phyloP scores from a whole-genome alignment of 75 land plant genomes.

The Isoetes taiwanensis region DNA sequence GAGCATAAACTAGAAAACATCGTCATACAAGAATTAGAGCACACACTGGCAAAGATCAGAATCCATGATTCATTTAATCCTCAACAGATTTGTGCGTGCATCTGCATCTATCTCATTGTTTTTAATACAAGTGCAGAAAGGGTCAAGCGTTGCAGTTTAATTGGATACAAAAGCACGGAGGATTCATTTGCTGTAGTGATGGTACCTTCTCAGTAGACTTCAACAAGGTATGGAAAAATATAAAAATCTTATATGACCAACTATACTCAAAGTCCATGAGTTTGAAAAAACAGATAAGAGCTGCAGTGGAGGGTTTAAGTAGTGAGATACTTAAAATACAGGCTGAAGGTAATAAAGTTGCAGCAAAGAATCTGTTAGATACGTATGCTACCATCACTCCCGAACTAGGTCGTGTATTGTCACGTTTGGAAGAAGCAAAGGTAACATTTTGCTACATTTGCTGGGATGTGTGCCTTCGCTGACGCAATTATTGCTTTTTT shows the following conservation, averaged over 20 bases:
- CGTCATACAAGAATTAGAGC: too few relatives aligned
- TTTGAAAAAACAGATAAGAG: slow-evolving; percentile 37
- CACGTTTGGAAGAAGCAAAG: slow-evolving; percentile 35
- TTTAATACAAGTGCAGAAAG: slow-evolving; percentile 41
- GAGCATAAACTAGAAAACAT: too few relatives aligned
- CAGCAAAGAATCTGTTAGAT: slow-evolving; percentile 40
- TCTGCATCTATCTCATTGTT: too few relatives aligned
- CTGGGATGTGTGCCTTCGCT: too few relatives aligned
- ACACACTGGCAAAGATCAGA: too few relatives aligned
- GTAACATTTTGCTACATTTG: too few relatives aligned
- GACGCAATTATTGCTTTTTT: too few relatives aligned
- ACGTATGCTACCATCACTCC: slow-evolving; percentile 41
- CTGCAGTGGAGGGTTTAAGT: slow-evolving; percentile 56
- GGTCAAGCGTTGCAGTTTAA: slow-evolving; percentile 95
- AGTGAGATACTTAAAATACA: slow-evolving; percentile 65
- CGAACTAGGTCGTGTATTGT: slow-evolving; percentile 40
- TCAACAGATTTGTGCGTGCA: too few relatives aligned
- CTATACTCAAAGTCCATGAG: too few relatives aligned
- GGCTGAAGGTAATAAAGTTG: slow-evolving; percentile 68
- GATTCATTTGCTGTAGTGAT: slow-evolving; percentile 46
- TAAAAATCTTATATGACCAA: too few relatives aligned
- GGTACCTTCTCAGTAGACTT: slow-evolving; percentile 72
- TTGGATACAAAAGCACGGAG: slow-evolving; percentile 71
- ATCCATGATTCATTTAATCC: too few relatives aligned
- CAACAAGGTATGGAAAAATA: slow-evolving; percentile 31